Evolutionary conservation across 2,329 filamentous ascomycete species (phyloP), one percentile per base, ranked within the genome.

Genomic region (Neofusicoccum cordaticola): DNA sequence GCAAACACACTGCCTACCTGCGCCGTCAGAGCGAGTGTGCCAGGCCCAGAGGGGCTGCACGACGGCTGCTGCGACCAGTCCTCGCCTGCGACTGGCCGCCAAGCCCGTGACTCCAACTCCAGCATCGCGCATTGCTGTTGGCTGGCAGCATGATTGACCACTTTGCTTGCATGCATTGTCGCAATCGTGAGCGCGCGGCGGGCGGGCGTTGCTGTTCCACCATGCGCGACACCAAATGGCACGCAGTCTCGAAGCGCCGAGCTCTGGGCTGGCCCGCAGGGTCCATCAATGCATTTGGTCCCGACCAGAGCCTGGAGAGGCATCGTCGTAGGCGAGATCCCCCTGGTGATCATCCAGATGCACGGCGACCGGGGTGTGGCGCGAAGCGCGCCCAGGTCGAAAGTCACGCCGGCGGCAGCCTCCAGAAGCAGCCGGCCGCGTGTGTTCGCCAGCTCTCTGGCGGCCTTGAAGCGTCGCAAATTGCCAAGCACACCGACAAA

Each of bases 281-380:
- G 41, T 47, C 31, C 31, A 34, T 60, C 56, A 60, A 60, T 58
- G 53, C 53, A 45, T 15, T n/a, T 35, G 7, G 51, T 17, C 48
- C 45, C 22, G 48, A 51, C 35, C 50, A 53, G n/a, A 39, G 50
- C 52, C 19, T 56, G 35, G 15, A 34, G 41, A 60, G 41, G 37
- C 39, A 39, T 31, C 34, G 48, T 39, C 51, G 34, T 41, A 41
- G 52, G 53, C 42, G 45, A 62, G 58, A 62, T 50, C 45, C 58
- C 53, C 58, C 45, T 62, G 58, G 19, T 62, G 58, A 62, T 62
- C 58, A 42, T 62, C 58, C 19, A 62, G 58, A 62, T 62, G 58
- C 45, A 62, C 58, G 34, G 11, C 56, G 41, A n/a, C 56, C 56
- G 42, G 56, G 56, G 22, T 60, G 56, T n/a, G 56, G 53, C 53